Evolutionary conservation across 768 basidiomycete species (phyloP).

Genomic region (Pulveroboletus ravenelii): DNA sequence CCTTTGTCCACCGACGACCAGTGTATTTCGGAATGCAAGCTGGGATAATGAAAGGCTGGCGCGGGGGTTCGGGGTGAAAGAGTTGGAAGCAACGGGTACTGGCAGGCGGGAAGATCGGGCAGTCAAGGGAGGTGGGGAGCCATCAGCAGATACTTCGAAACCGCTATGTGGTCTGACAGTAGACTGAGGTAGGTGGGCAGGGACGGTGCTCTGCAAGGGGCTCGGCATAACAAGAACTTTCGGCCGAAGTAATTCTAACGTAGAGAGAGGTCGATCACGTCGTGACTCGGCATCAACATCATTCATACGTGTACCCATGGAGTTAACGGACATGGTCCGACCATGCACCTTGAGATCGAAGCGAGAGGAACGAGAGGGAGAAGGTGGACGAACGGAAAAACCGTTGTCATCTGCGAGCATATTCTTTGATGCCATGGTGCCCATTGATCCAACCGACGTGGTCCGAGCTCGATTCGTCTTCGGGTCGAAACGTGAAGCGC

Average conservation of each 20-base stretch:
- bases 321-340: conserved; percentile 59
- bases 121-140: conserved; percentile 64
- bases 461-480: conserved; percentile 36
- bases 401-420: conserved; percentile 49
- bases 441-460: conserved; percentile 45
- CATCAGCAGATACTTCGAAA: conserved; percentile 63
- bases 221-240: conserved; percentile 95
- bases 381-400: conserved; percentile 64
- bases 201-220: conserved; percentile 57
- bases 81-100: conserved; percentile 49
- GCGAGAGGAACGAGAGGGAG: conserved; percentile 56
- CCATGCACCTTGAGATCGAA: conserved; percentile 79
- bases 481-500: conserved; percentile 43
- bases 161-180: conserved; percentile 43
- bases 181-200: conserved; percentile 32
- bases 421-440: conserved; percentile 32
- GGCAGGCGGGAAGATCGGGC: conserved; percentile 54
- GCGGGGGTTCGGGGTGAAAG: conserved; percentile 76
- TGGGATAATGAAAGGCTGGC: conserved; percentile 71
- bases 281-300: conserved; percentile 35
- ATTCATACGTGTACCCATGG: conserved; percentile 60
- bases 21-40: conserved; percentile 78
- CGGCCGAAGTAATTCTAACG: conserved; percentile 76
- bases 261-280: conserved; percentile 62
- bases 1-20: conserved; percentile 63